Percentiles rank a stretch among this genome's conserved stretches.
These are phyloP conservation scores for Anthracocystis walkeri DNA, from an alignment of 1,284 basidiomycete genomes.

Conservation along the genomic window DNA sequence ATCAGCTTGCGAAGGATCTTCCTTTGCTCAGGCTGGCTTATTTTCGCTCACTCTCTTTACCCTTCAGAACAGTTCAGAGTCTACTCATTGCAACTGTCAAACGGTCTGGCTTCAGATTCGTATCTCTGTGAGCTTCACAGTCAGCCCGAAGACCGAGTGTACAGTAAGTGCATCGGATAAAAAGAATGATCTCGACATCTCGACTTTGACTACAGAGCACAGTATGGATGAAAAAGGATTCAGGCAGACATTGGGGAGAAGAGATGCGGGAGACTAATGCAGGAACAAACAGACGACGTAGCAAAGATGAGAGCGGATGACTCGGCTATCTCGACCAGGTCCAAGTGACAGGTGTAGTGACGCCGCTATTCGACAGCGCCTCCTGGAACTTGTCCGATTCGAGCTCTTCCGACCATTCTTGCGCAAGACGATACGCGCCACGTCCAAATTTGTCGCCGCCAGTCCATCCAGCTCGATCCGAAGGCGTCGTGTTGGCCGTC, in stretches of 20 bases:
- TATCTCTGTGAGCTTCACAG: too few relatives aligned
- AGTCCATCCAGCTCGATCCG: slow-evolving; percentile 47
- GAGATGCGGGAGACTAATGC: neutral
- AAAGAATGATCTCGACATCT: too few relatives aligned
- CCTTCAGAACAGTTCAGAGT: too few relatives aligned
- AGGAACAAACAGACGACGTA: slow-evolving; percentile 4
- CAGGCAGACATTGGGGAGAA: neutral
- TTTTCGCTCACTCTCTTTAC: too few relatives aligned
- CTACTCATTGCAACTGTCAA: too few relatives aligned
- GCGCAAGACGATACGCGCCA: slow-evolving; percentile 37
- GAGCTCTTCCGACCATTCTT: slow-evolving; percentile 44
- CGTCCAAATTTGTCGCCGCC: slow-evolving; percentile 51
- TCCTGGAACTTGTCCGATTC: slow-evolving; percentile 48
- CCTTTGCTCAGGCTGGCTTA: too few relatives aligned
- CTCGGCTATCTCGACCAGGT: slow-evolving; percentile 44
- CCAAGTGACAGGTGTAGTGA: slow-evolving; percentile 50
- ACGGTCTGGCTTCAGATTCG: too few relatives aligned
- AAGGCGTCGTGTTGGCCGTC: slow-evolving; percentile 33
- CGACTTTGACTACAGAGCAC: too few relatives aligned
- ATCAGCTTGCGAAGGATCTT: too few relatives aligned
- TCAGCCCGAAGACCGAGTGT: too few relatives aligned
- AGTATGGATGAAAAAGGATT: too few relatives aligned
- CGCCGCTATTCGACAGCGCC: slow-evolving; percentile 45
- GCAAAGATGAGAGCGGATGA: neutral
- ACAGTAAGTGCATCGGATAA: too few relatives aligned